phyloP scores from a whole-genome alignment of 2,329 filamentous ascomycete genomes.

The Drechslerella dactyloides region DNA sequence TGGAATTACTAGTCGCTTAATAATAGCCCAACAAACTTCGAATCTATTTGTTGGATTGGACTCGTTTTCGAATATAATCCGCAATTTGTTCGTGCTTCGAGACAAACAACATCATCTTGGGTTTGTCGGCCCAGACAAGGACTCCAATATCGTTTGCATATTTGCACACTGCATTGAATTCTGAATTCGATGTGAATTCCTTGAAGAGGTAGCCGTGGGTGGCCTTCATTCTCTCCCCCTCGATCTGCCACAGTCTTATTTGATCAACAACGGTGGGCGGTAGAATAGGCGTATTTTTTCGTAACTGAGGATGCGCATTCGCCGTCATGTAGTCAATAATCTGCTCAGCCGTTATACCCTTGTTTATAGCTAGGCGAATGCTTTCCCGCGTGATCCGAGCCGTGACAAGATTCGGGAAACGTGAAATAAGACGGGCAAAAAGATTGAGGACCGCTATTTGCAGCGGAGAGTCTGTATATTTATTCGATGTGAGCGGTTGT shows the following conservation, averaged over 20 bases:
- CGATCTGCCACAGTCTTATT: conserved; percentile 95
- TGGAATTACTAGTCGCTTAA: too few relatives aligned
- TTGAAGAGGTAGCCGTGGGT: conserved; percentile 85
- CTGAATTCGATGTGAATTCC: conserved; percentile 76
- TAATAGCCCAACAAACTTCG: too few relatives aligned
- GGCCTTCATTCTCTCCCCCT: conserved; percentile 90
- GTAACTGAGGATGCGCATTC: conserved; percentile 93
- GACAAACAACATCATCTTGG: conserved; percentile 85
- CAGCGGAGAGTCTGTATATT: conserved; percentile 70
- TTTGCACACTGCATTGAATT: conserved; percentile 73
- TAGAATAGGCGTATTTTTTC: conserved; percentile 71
- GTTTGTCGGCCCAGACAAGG: conserved; percentile 82
- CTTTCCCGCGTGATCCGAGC: conserved; percentile 89
- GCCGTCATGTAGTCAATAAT: conserved; percentile 91
- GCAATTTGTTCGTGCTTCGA: conserved; percentile 87
- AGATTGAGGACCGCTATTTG: conserved; percentile 93
- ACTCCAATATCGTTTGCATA: conserved; percentile 93
- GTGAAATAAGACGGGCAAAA: conserved; percentile 84
- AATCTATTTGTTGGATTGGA: conserved; percentile 26
- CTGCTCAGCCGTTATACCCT: conserved; percentile 92
- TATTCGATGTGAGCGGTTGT: background rate
- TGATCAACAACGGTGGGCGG: conserved; percentile 97
- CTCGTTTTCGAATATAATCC: conserved; percentile 61
- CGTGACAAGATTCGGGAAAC: conserved; percentile 92
- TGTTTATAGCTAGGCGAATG: conserved; percentile 82